Evolutionary conservation across 2,329 filamentous ascomycete genomes (phyloP).

Genomic region (Diaporthe destruens): DNA sequence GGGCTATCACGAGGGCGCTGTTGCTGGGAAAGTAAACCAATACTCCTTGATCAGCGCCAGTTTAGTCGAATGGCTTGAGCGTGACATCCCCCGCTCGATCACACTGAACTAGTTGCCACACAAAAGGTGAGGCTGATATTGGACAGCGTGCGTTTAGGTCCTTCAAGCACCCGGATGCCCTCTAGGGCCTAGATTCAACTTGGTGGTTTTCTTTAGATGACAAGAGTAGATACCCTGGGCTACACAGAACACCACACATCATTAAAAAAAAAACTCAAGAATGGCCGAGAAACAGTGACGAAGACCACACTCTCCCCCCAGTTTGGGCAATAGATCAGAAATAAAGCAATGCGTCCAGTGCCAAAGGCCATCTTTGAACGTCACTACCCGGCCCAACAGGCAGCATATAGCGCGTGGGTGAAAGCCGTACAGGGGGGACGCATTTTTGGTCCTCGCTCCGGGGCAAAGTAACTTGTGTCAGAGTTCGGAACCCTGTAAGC

Average conservation of each 20-base stretch:
- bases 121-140: background rate
- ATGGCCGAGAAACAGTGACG: no score
- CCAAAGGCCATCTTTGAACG: no score
- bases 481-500: background rate
- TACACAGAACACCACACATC: background rate
- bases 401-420: background rate
- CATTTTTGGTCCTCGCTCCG: background rate
- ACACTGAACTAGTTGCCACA: background rate
- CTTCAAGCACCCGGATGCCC: background rate
- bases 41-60: background rate
- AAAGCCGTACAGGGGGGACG: background rate
- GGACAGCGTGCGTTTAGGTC: background rate
- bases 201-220: slow-evolving; percentile 9
- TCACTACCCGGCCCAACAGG: no score
- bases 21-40: background rate
- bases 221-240: slow-evolving; percentile 32
- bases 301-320: no score
- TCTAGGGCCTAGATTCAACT: background rate
- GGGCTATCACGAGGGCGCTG: background rate
- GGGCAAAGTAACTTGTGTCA: background rate
- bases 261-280: no score
- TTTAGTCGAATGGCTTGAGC: background rate
- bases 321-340: background rate
- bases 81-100: background rate
- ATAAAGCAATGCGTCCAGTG: background rate